phyloP scores from a whole-genome alignment of 257 asterid species.

The Gynochthodes officinalis region DNA sequence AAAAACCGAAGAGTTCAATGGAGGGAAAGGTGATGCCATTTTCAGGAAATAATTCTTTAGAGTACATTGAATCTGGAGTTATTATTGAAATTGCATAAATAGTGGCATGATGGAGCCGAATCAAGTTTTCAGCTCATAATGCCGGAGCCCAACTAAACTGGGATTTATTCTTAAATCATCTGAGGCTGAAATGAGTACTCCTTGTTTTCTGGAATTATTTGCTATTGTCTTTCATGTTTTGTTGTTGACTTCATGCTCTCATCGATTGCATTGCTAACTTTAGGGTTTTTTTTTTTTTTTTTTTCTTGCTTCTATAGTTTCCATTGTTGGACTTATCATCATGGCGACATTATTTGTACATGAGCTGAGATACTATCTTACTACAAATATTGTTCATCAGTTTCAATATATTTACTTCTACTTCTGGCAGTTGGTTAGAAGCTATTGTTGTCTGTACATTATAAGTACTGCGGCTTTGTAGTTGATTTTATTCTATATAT shows the following conservation, averaged over 20 bases:
- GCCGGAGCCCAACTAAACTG: background rate
- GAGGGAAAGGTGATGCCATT: background rate
- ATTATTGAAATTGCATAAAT: background rate
- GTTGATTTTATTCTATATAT: background rate
- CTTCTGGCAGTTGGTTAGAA: background rate
- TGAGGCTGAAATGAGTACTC: background rate
- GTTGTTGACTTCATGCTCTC: background rate
- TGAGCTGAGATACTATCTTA: constrained; percentile 81
- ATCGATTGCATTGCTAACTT: constrained; percentile 29
- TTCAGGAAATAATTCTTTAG: background rate
- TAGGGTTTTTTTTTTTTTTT: too few relatives aligned
- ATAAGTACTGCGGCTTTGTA: constrained; percentile 1
- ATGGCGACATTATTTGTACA: constrained; percentile 91
- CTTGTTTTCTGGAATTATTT: background rate
- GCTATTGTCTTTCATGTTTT: background rate
- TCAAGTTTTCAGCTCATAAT: background rate
- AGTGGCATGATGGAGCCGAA: background rate
- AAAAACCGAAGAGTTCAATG: background rate
- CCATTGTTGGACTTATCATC: constrained; percentile 78
- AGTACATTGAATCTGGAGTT: background rate
- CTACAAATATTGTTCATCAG: constrained; percentile 84
- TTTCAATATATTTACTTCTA: constrained; percentile 35
- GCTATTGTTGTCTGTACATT: background rate
- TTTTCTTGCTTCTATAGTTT: constrained; percentile 38
- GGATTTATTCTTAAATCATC: background rate